Percentiles rank a stretch among this genome's conserved stretches.
Conservation (phyloP, 164 flowering plant species). For the Annona cherimola region DNA sequence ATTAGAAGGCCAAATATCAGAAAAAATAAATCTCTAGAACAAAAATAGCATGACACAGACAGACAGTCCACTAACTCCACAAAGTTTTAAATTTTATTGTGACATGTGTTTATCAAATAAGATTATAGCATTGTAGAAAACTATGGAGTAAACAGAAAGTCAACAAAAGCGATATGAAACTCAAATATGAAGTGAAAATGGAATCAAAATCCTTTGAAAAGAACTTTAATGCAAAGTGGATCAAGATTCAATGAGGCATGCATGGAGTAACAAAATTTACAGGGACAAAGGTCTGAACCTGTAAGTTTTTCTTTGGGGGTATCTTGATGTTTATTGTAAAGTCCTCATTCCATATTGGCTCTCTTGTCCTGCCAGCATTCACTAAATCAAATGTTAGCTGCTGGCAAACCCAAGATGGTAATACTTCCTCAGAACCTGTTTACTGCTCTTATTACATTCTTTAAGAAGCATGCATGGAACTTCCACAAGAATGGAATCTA, state of each 20-base stretch:
- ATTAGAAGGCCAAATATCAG: conserved; percentile 7
- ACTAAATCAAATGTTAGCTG: conserved; percentile 2
- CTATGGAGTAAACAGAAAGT: too few relatives aligned
- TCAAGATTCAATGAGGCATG: background rate
- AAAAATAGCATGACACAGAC: background rate
- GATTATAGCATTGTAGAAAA: too few relatives aligned
- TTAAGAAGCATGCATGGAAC: too few relatives aligned
- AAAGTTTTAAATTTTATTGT: too few relatives aligned
- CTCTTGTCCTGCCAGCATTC: conserved; percentile 59
- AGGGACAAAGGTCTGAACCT: conserved; percentile 37
- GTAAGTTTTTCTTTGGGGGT: conserved; percentile 46
- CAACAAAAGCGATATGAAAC: too few relatives aligned
- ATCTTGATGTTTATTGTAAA: conserved; percentile 64
- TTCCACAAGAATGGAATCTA: too few relatives aligned
- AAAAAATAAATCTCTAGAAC: too few relatives aligned
- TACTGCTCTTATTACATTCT: too few relatives aligned
- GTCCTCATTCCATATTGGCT: conserved; percentile 92
- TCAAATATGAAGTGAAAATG: too few relatives aligned
- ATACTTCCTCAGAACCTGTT: too few relatives aligned
- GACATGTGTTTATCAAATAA: too few relatives aligned
- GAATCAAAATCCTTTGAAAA: background rate
- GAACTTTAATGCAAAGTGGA: background rate
- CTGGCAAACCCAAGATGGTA: background rate
- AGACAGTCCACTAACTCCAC: background rate
- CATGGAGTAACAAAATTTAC: background rate